phyloP scores from a whole-genome alignment of 176 grass and related monocot genomes.

The Triticum dicoccoides region DNA sequence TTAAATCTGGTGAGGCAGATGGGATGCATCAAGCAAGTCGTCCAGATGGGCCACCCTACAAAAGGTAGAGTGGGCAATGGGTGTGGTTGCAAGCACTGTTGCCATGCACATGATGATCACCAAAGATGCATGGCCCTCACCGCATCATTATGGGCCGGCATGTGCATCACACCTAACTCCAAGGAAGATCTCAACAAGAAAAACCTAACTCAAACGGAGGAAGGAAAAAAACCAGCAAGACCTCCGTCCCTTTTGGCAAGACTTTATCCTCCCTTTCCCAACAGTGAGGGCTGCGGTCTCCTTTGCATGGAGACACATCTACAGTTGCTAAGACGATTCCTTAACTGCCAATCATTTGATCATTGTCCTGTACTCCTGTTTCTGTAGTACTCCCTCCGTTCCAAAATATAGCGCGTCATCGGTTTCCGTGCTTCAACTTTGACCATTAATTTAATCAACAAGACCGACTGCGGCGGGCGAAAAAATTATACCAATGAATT shows the following conservation, averaged over 20 bases:
- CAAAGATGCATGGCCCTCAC: constrained; percentile 32
- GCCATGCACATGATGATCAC: constrained; percentile 40
- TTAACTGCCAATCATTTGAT: not conserved
- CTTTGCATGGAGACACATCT: not conserved
- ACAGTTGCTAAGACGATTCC: not conserved
- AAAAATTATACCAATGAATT: too few species aligned
- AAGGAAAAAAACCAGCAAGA: not conserved
- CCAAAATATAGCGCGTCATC: too few species aligned
- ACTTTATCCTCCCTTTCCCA: constrained; percentile 12
- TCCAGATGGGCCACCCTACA: constrained; percentile 46
- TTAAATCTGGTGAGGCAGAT: constrained; percentile 28
- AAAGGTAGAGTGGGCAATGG: constrained; percentile 45
- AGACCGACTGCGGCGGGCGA: too few species aligned
- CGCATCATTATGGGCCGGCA: constrained; percentile 40
- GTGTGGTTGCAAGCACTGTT: constrained; percentile 20
- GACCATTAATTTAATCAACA: too few species aligned
- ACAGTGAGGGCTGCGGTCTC: not conserved
- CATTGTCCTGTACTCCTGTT: not conserved
- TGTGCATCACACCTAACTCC: constrained; percentile 38
- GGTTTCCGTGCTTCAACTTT: too few species aligned
- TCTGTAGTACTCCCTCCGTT: too few species aligned
- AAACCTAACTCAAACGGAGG: not conserved
- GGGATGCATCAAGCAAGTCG: constrained; percentile 31
- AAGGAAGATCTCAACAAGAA: not conserved
- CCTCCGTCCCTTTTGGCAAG: not conserved